A percentile compares a stretch with the other conserved stretches of the same genome.
Conservation (phyloP, 768 basidiomycete species). For the Tephrocybe sp. region DNA sequence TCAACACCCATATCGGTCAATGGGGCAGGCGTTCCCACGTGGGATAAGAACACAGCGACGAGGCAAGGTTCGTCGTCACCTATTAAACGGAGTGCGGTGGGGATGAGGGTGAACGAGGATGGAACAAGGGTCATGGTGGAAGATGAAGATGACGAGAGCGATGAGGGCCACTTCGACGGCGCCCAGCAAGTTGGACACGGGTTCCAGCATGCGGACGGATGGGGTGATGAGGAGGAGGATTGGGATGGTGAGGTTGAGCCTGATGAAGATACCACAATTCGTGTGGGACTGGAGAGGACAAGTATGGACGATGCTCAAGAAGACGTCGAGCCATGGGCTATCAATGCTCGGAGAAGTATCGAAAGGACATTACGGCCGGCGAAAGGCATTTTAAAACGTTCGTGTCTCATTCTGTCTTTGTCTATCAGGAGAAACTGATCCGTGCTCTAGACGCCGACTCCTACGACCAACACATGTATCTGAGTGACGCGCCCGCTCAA, state of each 20-base stretch:
- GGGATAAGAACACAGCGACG: constrained; percentile 82
- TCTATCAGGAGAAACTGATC: background rate
- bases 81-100: constrained; percentile 32
- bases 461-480: constrained; percentile 63
- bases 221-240: constrained; percentile 79
- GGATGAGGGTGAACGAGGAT: constrained; percentile 55
- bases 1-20: constrained; percentile 14
- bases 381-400: constrained; percentile 89
- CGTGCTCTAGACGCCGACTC: constrained; percentile 53
- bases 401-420: constrained; percentile 26
- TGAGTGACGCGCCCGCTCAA: constrained; percentile 43
- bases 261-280: constrained; percentile 74
- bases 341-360: constrained; percentile 66
- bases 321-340: constrained; percentile 76
- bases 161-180: constrained; percentile 45
- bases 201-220: constrained; percentile 46
- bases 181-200: constrained; percentile 35
- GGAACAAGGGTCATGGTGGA: constrained; percentile 64
- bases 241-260: constrained; percentile 63
- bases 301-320: constrained; percentile 50
- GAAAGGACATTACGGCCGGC: constrained; percentile 65
- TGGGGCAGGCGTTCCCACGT: constrained; percentile 52
- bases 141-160: constrained; percentile 66
- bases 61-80: constrained; percentile 45
- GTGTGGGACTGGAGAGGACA: constrained; percentile 51